Evolutionary conservation across 176 grass and related monocot species (phyloP), one percentile per base, ranked within the genome.

Genomic region (Hyparrhenia diplandra): DNA sequence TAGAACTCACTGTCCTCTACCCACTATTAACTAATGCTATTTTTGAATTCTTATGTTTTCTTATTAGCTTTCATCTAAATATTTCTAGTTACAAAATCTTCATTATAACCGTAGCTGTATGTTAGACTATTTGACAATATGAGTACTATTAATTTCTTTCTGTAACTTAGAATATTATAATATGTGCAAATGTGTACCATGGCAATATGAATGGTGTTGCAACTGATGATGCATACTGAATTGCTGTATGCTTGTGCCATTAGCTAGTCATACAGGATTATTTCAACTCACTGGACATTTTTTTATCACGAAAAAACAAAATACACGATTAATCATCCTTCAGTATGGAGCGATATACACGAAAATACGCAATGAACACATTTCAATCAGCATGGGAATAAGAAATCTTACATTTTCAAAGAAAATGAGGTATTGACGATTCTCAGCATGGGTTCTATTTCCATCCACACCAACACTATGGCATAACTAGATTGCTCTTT

Each of bases 401-500:
- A 20, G 21, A 24, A 24, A 24, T n/a, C 59, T 29, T 29, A 16
- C 27, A 29, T 27, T 62, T 62, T 62, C 25, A 62, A 62, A 62
- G 25, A 62, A 62, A 62, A 29, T 29, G 11, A 61, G 24, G 28
- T 60, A 49, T 34, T 20, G 7, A 28, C 29, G 31, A 42, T 40
- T 73, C 57, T n/a, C n/a, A n/a, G n/a, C 17, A 78, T 40, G 57
- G 1, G 41, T 85, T 77, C 67, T 82, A 68, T 90, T 86, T 68
- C 18, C 67, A 68, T 68, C 30, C 73, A 68, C 35, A 21, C 49
- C 67, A 68, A 58, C 43, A 72, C 14, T 71, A 20, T 24, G 54
- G 35, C 60, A 82, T 10, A 80, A 85, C 55, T 46, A 37, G 21
- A 64, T 18, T 71, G 58, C 67, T 60, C 47, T 60, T 79, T 84